Conservation (phyloP, 148 eudicot genomes). For the Diospyros lotus region DNA sequence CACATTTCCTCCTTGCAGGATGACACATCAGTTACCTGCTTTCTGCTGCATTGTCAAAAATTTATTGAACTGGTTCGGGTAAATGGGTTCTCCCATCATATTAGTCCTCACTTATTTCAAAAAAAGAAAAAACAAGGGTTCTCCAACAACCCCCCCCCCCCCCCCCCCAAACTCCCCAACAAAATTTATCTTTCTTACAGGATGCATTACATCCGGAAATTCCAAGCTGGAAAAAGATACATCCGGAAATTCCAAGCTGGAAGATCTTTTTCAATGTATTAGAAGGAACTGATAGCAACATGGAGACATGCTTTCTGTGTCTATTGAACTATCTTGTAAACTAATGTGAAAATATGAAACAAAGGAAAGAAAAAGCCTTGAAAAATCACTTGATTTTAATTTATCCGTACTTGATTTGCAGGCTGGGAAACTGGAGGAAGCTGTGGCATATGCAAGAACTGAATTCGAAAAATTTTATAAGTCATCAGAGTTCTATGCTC, state of each 20-base stretch:
- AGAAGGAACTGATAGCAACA: background rate
- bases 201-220: background rate
- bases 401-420: constrained; percentile 26
- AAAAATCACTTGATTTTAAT: background rate
- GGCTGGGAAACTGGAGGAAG: constrained; percentile 69
- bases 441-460: constrained; percentile 61
- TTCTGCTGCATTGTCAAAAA: constrained; percentile 88
- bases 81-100: constrained; percentile 20
- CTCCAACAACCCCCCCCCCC: too few species aligned
- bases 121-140: too few species aligned
- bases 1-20: constrained; percentile 51
- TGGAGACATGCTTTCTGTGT: background rate
- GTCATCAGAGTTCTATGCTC: constrained; percentile 39
- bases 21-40: constrained; percentile 68
- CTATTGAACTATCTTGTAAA: background rate
- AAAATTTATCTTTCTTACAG: background rate
- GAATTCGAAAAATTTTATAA: constrained; percentile 50
- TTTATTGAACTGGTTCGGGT: constrained; percentile 94
- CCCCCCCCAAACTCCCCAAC: too few species aligned
- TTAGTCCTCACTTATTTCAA: too few species aligned
- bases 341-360: background rate
- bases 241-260: background rate
- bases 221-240: background rate
- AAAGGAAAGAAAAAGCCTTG: constrained; percentile 2
- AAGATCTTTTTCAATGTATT: background rate